phyloP scores from a whole-genome alignment of 78 protist species.

The Dictyostelium citrinum region DNA sequence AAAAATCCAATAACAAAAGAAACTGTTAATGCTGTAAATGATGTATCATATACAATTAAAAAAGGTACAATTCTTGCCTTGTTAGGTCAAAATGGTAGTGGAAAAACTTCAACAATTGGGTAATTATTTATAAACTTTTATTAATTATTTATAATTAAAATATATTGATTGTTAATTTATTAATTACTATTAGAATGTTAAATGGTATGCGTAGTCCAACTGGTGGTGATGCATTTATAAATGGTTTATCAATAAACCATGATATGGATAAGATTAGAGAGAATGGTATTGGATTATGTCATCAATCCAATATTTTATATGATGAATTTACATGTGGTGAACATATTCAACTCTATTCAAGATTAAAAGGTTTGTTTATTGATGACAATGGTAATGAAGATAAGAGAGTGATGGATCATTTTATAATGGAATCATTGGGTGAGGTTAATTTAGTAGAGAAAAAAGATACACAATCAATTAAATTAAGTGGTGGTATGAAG shows the following conservation, averaged over 20 bases:
- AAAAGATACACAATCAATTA: neutral
- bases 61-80: neutral
- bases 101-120: conserved; percentile 84
- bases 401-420: neutral
- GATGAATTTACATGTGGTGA: conserved; percentile 77
- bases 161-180: too few species aligned
- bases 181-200: too few species aligned
- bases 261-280: conserved; percentile 26
- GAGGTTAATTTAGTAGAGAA: neutral
- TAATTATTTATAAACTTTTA: neutral
- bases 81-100: conserved; percentile 86
- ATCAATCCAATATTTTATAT: conserved; percentile 89
- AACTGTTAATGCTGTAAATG: neutral
- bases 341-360: conserved; percentile 63
- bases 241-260: neutral
- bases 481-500: neutral
- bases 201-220: conserved; percentile 21
- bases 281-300: conserved; percentile 71
- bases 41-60: neutral
- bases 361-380: neutral
- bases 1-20: neutral
- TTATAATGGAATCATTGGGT: neutral
- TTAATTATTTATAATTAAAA: too few species aligned
- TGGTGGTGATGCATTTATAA: conserved; percentile 35
- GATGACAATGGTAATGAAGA: neutral